phyloP scores from a whole-genome alignment of 805 yeast genomes.

The Lachancea mirantina region DNA sequence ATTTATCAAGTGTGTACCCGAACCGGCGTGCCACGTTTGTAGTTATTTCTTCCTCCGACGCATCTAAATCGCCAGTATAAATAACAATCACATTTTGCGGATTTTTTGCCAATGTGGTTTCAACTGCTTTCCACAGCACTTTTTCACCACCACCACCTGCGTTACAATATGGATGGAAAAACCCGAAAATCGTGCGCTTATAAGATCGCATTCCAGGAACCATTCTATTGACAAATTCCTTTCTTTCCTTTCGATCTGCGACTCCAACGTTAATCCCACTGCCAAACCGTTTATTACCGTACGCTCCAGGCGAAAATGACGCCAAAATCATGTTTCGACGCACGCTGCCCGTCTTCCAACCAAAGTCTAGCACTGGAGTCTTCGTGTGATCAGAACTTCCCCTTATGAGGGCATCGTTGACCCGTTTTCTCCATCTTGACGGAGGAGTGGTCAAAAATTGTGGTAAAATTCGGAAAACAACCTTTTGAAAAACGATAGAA shows the following conservation, averaged over 20 bases:
- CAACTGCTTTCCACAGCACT: constrained; percentile 91
- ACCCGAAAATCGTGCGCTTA: constrained; percentile 53
- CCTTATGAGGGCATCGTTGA: constrained; percentile 14
- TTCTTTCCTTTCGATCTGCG: constrained; percentile 11
- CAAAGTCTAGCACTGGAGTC: constrained; percentile 14
- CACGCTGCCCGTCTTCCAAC: constrained; percentile 28
- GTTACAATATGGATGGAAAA: constrained; percentile 91
- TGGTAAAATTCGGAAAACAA: constrained; percentile 8
- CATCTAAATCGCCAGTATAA: constrained; percentile 62
- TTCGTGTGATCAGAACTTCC: constrained; percentile 11
- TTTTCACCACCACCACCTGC: constrained; percentile 99
- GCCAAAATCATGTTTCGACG: constrained; percentile 34
- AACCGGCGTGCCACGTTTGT: constrained; percentile 50
- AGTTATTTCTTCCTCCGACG: constrained; percentile 43
- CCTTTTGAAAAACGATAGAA: neutral
- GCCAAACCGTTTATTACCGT: constrained; percentile 13
- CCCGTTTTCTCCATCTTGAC: constrained; percentile 14
- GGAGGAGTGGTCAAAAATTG: constrained; percentile 14
- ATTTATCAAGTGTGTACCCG: constrained; percentile 42
- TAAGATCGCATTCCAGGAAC: constrained; percentile 10
- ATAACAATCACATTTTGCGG: constrained; percentile 51
- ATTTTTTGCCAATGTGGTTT: constrained; percentile 50
- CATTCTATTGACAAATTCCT: constrained; percentile 10
- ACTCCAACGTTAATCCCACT: constrained; percentile 5
- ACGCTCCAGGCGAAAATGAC: constrained; percentile 27